phyloP scores from a whole-genome alignment of 345 rosid genomes.

The Salix exigua region DNA sequence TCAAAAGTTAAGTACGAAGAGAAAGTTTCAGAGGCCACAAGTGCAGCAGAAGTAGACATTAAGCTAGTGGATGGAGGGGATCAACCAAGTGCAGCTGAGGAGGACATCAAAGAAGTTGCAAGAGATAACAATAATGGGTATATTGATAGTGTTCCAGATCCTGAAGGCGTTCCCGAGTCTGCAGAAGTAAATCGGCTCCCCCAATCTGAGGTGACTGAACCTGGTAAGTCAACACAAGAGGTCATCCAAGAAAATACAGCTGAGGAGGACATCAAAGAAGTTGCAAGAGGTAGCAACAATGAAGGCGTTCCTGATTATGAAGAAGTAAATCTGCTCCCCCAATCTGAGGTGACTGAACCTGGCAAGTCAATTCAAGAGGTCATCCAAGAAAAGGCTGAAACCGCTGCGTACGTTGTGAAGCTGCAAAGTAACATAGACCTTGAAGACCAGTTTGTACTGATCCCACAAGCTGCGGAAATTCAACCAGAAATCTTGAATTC shows the following conservation, averaged over 20 bases:
- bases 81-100: neutral
- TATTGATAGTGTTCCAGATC: neutral
- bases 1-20: conserved; percentile 1
- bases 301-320: neutral
- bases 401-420: neutral
- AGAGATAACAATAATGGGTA: neutral
- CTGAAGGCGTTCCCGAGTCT: neutral
- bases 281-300: neutral
- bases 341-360: conserved; percentile 1
- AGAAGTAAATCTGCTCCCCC: neutral
- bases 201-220: conserved; percentile 1
- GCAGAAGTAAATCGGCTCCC: conserved; percentile 5
- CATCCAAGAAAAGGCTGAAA: neutral
- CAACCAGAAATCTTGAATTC: conserved; percentile 10
- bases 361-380: neutral
- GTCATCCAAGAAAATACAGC: conserved; percentile 4
- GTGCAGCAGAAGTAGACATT: neutral
- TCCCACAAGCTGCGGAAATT: conserved; percentile 11
- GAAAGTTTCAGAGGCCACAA: conserved; percentile 11
- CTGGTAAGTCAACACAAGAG: neutral
- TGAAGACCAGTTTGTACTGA: neutral
- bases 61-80: neutral
- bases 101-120: neutral
- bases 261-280: conserved; percentile 1
- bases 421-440: neutral